phyloP scores from a whole-genome alignment of 2,329 filamentous ascomycete species.

The Colletotrichum acutatum region DNA sequence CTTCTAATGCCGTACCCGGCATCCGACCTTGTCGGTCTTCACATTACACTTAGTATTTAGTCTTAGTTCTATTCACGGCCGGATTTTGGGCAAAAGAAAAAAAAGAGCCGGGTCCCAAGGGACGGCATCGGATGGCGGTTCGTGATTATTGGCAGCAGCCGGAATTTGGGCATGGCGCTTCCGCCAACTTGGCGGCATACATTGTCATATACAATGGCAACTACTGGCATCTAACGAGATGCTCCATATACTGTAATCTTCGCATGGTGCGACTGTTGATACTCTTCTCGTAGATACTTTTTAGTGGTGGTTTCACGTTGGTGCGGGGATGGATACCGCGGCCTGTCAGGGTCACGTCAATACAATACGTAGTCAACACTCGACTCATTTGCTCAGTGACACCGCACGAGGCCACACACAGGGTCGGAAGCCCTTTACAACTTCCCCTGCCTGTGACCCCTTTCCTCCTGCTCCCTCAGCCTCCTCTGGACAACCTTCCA shows the following conservation, averaged over 20 bases:
- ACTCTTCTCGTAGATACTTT: slow-evolving; percentile 19
- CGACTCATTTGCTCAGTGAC: not conserved
- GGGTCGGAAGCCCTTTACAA: not conserved
- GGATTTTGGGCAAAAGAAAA: not conserved
- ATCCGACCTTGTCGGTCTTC: slow-evolving; percentile 4
- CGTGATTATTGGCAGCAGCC: not conserved
- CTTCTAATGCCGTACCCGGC: not conserved
- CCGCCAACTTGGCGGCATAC: not conserved
- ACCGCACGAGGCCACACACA: not conserved
- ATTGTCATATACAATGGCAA: not conserved
- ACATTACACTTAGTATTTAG: slow-evolving; percentile 1
- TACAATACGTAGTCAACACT: not conserved
- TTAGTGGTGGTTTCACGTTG: not conserved
- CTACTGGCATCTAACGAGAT: slow-evolving; percentile 14
- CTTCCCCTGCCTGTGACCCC: not conserved
- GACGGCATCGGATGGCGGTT: slow-evolving; percentile 6
- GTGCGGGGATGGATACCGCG: not conserved
- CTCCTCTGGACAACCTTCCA: slow-evolving; percentile 32
- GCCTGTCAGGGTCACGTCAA: not conserved
- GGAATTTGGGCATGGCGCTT: not conserved
- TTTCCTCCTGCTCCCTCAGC: slow-evolving; percentile 32
- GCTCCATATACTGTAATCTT: slow-evolving; percentile 14
- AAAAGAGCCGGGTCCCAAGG: not conserved
- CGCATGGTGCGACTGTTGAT: slow-evolving; percentile 18
- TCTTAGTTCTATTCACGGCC: slow-evolving; percentile 1